These are phyloP conservation scores for Monilinia aucupariae DNA, from an alignment of 2,329 filamentous ascomycete species.

Conservation along the genomic window DNA sequence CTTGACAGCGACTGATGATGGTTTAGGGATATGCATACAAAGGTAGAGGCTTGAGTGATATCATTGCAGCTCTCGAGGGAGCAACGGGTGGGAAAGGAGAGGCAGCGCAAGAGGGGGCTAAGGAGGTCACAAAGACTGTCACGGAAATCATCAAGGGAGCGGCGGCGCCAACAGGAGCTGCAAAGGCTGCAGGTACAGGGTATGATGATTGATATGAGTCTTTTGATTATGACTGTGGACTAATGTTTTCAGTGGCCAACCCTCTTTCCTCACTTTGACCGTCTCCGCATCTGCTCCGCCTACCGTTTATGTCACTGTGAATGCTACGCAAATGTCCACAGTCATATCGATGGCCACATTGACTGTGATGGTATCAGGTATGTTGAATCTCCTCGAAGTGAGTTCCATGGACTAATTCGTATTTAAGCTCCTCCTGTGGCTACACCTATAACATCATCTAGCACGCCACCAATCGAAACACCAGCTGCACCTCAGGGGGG, in stretches of 20 bases:
- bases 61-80: constrained; percentile 25
- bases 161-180: constrained; percentile 24
- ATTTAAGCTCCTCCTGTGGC: neutral
- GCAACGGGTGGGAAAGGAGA: constrained; percentile 11
- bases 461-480: neutral
- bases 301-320: constrained; percentile 38
- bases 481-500: neutral
- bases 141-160: constrained; percentile 33
- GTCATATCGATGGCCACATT: constrained; percentile 23
- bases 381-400: neutral
- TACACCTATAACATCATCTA: neutral
- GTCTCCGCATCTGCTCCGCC: constrained; percentile 31
- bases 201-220: neutral
- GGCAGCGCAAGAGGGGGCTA: constrained; percentile 1
- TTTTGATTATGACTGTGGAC: constrained; percentile 1
- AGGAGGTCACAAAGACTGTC: constrained; percentile 26
- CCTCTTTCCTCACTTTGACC: constrained; percentile 38
- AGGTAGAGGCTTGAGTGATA: constrained; percentile 12
- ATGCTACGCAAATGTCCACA: constrained; percentile 9
- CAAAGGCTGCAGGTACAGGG: constrained; percentile 16
- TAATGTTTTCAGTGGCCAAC: constrained; percentile 28
- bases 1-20: neutral
- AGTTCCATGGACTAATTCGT: neutral
- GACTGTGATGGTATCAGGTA: constrained; percentile 17
- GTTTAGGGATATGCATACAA: constrained; percentile 9